phyloP scores from a whole-genome alignment of 163 green algal species.

The Chloromonas sp. region DNA sequence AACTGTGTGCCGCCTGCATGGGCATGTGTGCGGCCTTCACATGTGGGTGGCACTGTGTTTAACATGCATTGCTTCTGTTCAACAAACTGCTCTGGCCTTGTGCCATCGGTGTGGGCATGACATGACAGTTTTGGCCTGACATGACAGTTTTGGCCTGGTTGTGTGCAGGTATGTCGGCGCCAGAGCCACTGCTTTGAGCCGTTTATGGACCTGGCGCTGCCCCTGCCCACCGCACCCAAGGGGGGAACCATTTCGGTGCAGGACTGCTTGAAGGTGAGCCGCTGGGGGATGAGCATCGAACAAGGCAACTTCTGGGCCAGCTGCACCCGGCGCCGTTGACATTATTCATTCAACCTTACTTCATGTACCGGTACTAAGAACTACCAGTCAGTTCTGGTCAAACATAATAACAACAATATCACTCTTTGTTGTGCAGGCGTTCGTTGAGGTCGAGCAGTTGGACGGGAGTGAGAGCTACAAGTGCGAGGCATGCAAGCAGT shows the following conservation, averaged over 20 bases:
- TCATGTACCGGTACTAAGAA: too few relatives aligned
- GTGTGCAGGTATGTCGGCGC: constrained; percentile 33
- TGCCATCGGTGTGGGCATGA: too few relatives aligned
- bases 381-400: too few relatives aligned
- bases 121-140: too few relatives aligned
- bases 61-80: too few relatives aligned
- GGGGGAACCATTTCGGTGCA: constrained; percentile 11
- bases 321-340: neutral
- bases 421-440: constrained; percentile 19
- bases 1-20: too few relatives aligned
- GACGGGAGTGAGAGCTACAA: constrained; percentile 53
- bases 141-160: neutral
- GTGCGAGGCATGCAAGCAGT: constrained; percentile 57
- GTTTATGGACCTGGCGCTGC: constrained; percentile 73
- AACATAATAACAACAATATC: too few relatives aligned
- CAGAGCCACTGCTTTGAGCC: constrained; percentile 71
- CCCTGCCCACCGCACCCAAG: constrained; percentile 43
- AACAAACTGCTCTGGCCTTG: too few relatives aligned
- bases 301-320: neutral
- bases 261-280: constrained; percentile 40
- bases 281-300: neutral
- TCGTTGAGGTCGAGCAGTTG: constrained; percentile 62
- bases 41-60: too few relatives aligned
- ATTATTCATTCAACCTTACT: too few relatives aligned
- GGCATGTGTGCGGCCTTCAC: too few relatives aligned